Evolutionary conservation across 129 eudicot genomes (phyloP), one percentile per base, ranked within the genome.

Genomic region (Saposhnikovia divaricata): DNA sequence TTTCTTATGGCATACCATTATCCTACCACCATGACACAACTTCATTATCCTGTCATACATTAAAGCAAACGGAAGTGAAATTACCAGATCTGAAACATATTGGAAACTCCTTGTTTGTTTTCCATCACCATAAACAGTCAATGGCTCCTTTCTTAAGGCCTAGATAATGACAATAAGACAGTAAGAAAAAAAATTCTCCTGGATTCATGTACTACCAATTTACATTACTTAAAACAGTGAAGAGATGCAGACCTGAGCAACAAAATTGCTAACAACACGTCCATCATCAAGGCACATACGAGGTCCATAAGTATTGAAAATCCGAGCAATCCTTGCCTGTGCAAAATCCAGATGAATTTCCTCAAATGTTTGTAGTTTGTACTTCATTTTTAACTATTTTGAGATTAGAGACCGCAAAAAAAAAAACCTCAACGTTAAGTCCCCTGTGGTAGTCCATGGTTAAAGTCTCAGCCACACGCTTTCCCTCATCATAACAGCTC

Each of bases 401-500:
- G 16, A 39, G 28, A 48, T 19, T 16, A 43, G 8, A 45, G 7
- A 59, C 28, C 21, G 5, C 38, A 38, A 48, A 14, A 75, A 0
- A 50, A 14, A 48, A 50, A 27, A 75, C 79, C 79, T 75, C 79
- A 18, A 75, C 6, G 45, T 48, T 75, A 15, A 75, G 79, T 75
- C 79, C 79, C 23, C 79, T 82, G 79, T 89, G 92, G 78, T 91
- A 91, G 76, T 91, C 97, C 97, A 91, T 89, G 66, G 90, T 84
- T 53, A 91, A 85, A 44, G 97, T 89, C 87, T 92, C 97, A 4
- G 97, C 97, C 11, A 87, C 85, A 28, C 97, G 97, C 48, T 92
- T 92, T 79, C 97, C 97, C 80, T 91, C 97, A 65, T 91, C 97
- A 13, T 91, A 91, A 71, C 97, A 91, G 59, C 97, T 91, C 70